A percentile compares a stretch with the other conserved stretches of the same genome.
Evolutionary conservation across 2,329 filamentous ascomycete genomes (phyloP).

Genomic region (Botrytis hyacinthi): DNA sequence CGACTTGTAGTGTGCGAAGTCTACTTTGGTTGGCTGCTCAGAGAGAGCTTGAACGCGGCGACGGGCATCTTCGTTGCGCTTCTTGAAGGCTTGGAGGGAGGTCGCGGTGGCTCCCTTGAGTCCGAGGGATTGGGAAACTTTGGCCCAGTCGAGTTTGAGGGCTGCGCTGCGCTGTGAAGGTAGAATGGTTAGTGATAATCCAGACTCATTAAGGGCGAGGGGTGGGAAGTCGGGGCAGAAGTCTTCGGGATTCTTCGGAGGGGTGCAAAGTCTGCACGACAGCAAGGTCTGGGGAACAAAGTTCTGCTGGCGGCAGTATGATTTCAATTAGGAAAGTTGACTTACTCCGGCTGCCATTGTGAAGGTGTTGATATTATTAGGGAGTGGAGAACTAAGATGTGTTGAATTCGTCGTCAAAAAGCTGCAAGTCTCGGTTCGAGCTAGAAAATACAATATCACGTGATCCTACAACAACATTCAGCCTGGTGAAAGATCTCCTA

Average conservation of each 20-base stretch:
- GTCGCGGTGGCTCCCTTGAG: conserved; percentile 92
- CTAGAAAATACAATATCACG: conserved; percentile 25
- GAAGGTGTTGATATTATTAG: conserved; percentile 48
- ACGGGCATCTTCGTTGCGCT: conserved; percentile 98
- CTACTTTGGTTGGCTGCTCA: conserved; percentile 81
- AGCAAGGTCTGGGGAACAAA: background rate
- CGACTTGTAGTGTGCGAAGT: conserved; percentile 91
- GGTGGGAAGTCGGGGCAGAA: background rate
- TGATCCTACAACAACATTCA: conserved; percentile 20
- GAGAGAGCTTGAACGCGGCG: conserved; percentile 84
- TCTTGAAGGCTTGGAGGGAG: conserved; percentile 95
- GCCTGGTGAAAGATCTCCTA: background rate
- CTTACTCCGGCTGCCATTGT: conserved; percentile 68
- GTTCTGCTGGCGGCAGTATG: background rate
- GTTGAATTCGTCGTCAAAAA: conserved; percentile 32
- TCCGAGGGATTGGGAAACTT: conserved; percentile 89
- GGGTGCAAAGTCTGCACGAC: conserved; percentile 5
- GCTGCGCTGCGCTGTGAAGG: conserved; percentile 83
- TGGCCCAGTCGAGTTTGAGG: conserved; percentile 98
- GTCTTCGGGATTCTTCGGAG: conserved; percentile 23
- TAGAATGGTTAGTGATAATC: conserved; percentile 26
- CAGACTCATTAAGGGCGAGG: background rate
- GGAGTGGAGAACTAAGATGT: conserved; percentile 49
- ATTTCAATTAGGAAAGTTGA: conserved; percentile 39
- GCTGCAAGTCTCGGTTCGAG: conserved; percentile 24